Evolutionary conservation across 2,329 filamentous ascomycete genomes (phyloP).

Genomic region (Aquanectria penicillioides): DNA sequence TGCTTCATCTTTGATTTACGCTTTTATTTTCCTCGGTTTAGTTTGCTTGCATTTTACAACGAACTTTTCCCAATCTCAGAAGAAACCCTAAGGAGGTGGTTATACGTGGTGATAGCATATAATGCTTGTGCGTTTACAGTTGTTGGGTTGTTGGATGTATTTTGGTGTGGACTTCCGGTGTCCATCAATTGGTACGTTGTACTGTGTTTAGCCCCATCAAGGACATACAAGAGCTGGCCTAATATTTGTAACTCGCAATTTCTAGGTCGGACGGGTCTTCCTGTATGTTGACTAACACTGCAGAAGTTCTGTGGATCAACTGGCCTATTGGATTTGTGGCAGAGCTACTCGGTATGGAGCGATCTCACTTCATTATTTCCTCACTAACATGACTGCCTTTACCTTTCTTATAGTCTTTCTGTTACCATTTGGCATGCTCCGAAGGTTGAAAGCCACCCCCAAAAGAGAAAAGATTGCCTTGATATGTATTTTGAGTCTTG

Average conservation of each 20-base stretch:
- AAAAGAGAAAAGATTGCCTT: conserved; percentile 4
- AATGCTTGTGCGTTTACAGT: neutral
- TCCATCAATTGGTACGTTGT: neutral
- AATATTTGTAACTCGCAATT: no score
- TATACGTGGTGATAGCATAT: neutral
- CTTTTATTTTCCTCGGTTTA: conserved; percentile 10
- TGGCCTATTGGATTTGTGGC: neutral
- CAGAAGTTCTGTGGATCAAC: neutral
- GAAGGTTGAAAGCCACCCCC: neutral
- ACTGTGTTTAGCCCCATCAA: neutral
- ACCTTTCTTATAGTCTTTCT: neutral
- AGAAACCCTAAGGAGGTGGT: neutral
- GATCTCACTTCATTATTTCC: neutral
- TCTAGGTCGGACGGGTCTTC: neutral
- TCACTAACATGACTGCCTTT: neutral
- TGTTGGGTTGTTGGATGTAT: neutral
- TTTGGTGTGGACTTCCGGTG: neutral
- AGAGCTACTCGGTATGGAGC: neutral
- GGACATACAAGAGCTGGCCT: neutral
- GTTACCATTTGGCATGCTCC: neutral
- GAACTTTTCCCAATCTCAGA: conserved; percentile 8
- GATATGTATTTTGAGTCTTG: neutral
- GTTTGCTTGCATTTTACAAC: neutral
- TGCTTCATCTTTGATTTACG: neutral
- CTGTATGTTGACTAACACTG: neutral